Conservation (phyloP, 2,329 filamentous ascomycete genomes). For the Mollisia scopiformis region DNA sequence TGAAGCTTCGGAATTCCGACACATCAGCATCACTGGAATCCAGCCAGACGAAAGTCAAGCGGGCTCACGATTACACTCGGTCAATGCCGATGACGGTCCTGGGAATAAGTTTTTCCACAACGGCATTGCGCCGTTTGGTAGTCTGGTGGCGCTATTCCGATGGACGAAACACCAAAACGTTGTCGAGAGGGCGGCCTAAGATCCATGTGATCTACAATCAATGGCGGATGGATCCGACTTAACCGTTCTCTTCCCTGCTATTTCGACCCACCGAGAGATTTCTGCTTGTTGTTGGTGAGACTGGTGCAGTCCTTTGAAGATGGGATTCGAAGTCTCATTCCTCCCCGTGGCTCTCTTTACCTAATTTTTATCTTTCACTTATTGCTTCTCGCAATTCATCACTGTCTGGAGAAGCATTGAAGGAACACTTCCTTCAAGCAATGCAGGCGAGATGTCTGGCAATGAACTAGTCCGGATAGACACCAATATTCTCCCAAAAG, state of each 20-base stretch:
- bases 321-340: not conserved
- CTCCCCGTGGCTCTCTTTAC: not conserved
- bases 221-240: slow-evolving; percentile 6
- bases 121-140: not conserved
- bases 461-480: slow-evolving; percentile 45
- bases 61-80: not conserved
- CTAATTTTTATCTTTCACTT: too few relatives aligned
- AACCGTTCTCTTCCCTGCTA: slow-evolving; percentile 6
- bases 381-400: too few relatives aligned
- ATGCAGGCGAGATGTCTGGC: slow-evolving; percentile 20
- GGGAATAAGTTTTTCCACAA: not conserved
- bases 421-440: not conserved
- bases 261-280: not conserved
- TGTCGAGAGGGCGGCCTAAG: not conserved
- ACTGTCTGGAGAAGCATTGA: not conserved
- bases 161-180: not conserved
- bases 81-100: not conserved
- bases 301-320: not conserved
- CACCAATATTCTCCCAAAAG: slow-evolving; percentile 57
- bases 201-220: slow-evolving; percentile 10
- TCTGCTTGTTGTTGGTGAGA: not conserved
- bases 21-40: not conserved
- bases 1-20: not conserved
- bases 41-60: not conserved
- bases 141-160: not conserved